phyloP scores from a whole-genome alignment of 2,329 filamentous ascomycete species.

The Polychaeton citri region DNA sequence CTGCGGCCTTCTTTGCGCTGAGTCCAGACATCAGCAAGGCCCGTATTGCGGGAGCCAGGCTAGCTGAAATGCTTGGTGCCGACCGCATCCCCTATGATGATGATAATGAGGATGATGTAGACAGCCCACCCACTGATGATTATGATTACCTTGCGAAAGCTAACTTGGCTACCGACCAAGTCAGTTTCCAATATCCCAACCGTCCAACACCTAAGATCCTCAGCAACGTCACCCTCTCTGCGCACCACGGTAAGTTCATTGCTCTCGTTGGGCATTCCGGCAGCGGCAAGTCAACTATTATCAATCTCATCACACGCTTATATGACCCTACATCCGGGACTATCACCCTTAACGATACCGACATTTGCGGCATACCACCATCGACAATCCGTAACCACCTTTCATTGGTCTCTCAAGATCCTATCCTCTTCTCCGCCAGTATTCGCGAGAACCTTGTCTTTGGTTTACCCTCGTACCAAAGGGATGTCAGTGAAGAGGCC shows the following conservation, averaged over 20 bases:
- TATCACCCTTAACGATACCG: constrained; percentile 36
- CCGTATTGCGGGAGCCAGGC: constrained; percentile 23
- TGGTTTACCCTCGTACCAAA: constrained; percentile 5
- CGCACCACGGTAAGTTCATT: constrained; percentile 41
- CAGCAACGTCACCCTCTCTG: constrained; percentile 21
- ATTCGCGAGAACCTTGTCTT: constrained; percentile 26
- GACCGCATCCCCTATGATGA: background rate
- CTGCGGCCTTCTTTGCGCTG: constrained; percentile 26
- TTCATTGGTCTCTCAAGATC: constrained; percentile 34
- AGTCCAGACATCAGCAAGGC: constrained; percentile 26
- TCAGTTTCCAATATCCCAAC: constrained; percentile 27
- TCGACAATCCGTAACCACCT: constrained; percentile 27
- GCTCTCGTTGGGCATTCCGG: constrained; percentile 58
- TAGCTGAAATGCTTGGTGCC: constrained; percentile 19
- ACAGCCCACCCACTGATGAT: background rate
- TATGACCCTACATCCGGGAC: constrained; percentile 54
- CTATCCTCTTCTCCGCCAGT: constrained; percentile 32
- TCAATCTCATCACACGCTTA: constrained; percentile 49
- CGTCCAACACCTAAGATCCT: constrained; percentile 25
- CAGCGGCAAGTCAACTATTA: constrained; percentile 60
- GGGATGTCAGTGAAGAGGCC: constrained; percentile 4
- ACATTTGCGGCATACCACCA: constrained; percentile 23
- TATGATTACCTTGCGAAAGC: constrained; percentile 1
- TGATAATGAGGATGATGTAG: background rate
- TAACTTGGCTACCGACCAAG: constrained; percentile 20